Evolutionary conservation across 2,329 filamentous ascomycete genomes (phyloP).

Genomic region (Scedosporium boydii): DNA sequence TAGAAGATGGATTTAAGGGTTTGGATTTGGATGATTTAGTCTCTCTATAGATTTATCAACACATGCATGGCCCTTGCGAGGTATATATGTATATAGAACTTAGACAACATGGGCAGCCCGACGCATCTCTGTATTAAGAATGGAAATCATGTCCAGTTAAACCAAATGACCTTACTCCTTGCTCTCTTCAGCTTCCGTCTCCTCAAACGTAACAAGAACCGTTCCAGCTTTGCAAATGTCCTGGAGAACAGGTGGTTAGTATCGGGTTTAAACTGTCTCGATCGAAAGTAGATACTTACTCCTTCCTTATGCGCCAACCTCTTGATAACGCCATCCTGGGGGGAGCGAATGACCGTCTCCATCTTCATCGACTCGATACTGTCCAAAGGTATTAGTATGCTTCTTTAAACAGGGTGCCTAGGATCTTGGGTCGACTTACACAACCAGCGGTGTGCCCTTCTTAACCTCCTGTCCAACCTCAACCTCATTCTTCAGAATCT

Average conservation of each 20-base stretch:
- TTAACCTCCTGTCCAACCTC: conserved; percentile 70
- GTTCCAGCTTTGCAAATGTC: conserved; percentile 74
- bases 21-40: conserved; percentile 41
- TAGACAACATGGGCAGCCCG: not conserved
- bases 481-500: conserved; percentile 85
- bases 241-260: conserved; percentile 26
- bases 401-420: conserved; percentile 11
- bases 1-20: conserved; percentile 79
- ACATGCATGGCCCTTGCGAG: not conserved
- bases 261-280: conserved; percentile 2
- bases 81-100: not conserved
- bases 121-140: not conserved
- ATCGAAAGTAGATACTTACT: conserved; percentile 35
- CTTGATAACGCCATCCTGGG: conserved; percentile 61
- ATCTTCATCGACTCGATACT: conserved; percentile 85
- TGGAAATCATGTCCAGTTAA: not conserved
- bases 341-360: conserved; percentile 75
- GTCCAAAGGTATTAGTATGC: conserved; percentile 14
- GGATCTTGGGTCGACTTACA: conserved; percentile 38
- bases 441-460: conserved; percentile 79
- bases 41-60: not conserved
- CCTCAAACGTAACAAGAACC: conserved; percentile 64
- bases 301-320: conserved; percentile 67
- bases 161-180: not conserved
- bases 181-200: conserved; percentile 17